phyloP scores from a whole-genome alignment of 2,329 filamentous ascomycete species.

The Neobulgaria alba region DNA sequence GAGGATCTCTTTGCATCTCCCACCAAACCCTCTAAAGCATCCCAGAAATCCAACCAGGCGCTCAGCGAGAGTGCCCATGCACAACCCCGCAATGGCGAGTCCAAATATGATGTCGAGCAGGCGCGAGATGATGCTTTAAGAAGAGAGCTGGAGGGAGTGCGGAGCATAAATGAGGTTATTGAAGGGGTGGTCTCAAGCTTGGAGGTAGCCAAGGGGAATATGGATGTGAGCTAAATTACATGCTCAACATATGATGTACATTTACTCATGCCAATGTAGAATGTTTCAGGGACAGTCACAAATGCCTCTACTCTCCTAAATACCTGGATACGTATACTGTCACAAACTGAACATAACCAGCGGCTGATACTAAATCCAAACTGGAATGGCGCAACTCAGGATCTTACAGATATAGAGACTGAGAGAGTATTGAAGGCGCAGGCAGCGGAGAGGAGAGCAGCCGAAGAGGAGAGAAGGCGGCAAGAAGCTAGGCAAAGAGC shows the following conservation, averaged over 20 bases:
- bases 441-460: slow-evolving; percentile 66
- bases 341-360: slow-evolving; percentile 96
- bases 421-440: slow-evolving; percentile 67
- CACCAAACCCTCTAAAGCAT: slow-evolving; percentile 29
- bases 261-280: slow-evolving; percentile 38
- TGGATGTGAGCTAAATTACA: slow-evolving; percentile 50
- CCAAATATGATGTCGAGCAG: slow-evolving; percentile 54
- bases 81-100: slow-evolving; percentile 33
- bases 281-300: slow-evolving; percentile 74
- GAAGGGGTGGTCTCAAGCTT: slow-evolving; percentile 68
- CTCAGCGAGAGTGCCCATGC: slow-evolving; percentile 22
- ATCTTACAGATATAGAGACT: slow-evolving; percentile 77
- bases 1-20: slow-evolving; percentile 52
- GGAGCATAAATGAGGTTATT: slow-evolving; percentile 80
- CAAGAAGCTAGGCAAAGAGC: slow-evolving; percentile 59
- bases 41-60: slow-evolving; percentile 9
- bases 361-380: slow-evolving; percentile 77
- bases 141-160: slow-evolving; percentile 73
- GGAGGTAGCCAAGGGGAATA: slow-evolving; percentile 65
- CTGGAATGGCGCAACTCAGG: slow-evolving; percentile 84
- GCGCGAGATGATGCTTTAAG: slow-evolving; percentile 65
- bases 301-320: slow-evolving; percentile 86
- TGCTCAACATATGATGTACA: background rate
- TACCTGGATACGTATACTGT: slow-evolving; percentile 92
- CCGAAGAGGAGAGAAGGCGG: slow-evolving; percentile 69